phyloP scores from a whole-genome alignment of 306 rosid genomes.

The Cicer arietinum region DNA sequence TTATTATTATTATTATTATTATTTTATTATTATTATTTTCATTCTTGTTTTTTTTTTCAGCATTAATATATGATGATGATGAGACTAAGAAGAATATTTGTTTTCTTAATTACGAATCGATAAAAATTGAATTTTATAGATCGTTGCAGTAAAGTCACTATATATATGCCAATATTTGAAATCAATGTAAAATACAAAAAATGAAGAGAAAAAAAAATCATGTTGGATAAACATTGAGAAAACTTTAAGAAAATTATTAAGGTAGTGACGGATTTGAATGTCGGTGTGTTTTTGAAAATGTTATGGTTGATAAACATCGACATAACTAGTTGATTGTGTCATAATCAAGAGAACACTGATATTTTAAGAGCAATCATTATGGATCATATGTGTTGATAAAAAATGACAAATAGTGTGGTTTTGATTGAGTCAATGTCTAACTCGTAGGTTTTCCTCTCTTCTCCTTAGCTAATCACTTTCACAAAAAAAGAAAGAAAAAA shows the following conservation, averaged over 20 bases:
- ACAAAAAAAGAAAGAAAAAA: conserved; percentile 1
- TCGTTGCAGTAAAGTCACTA: no score
- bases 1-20: neutral
- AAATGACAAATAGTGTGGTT: conserved; percentile 25
- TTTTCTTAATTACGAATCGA: no score
- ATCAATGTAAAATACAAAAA: neutral
- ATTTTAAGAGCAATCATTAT: conserved; percentile 40
- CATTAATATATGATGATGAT: conserved; percentile 39
- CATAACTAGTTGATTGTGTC: conserved; percentile 40
- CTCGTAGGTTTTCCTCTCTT: conserved; percentile 40
- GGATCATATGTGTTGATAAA: conserved; percentile 39
- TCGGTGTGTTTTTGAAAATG: conserved; percentile 3
- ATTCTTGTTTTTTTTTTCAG: neutral
- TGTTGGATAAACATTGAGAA: conserved; percentile 36
- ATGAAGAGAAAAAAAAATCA: neutral
- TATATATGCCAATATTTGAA: neutral
- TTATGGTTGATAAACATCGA: conserved; percentile 42
- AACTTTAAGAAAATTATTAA: conserved; percentile 19
- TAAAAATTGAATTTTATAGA: no score
- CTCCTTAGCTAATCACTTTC: conserved; percentile 19
- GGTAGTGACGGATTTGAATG: conserved; percentile 40
- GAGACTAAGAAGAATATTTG: conserved; percentile 10
- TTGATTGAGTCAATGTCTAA: conserved; percentile 19
- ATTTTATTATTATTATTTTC: neutral
- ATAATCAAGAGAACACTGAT: conserved; percentile 41